Conservation (phyloP, 2,329 filamentous ascomycete genomes). For the Talaromyces atroroseus region DNA sequence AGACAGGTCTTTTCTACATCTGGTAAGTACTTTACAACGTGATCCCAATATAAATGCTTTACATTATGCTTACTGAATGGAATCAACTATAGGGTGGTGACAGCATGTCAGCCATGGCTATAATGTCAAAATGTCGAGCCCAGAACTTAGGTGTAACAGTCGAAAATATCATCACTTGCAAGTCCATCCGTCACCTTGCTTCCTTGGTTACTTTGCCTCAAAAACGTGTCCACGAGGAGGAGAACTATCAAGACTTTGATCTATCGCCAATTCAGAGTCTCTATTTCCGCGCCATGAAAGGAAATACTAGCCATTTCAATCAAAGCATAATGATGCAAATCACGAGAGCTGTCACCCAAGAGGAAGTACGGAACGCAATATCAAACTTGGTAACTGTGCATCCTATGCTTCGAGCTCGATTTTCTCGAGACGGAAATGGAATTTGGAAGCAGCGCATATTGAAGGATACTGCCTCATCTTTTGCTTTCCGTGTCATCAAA, state of each 20-base stretch:
- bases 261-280: slow-evolving; percentile 22
- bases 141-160: slow-evolving; percentile 14
- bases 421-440: slow-evolving; percentile 14
- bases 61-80: neutral
- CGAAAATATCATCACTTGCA: slow-evolving; percentile 15
- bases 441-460: slow-evolving; percentile 18
- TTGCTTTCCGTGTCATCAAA: slow-evolving; percentile 4
- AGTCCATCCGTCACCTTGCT: slow-evolving; percentile 14
- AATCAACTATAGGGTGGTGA: slow-evolving; percentile 11
- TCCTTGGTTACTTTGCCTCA: slow-evolving; percentile 12
- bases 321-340: slow-evolving; percentile 18
- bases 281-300: slow-evolving; percentile 18
- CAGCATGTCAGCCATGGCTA: slow-evolving; percentile 17
- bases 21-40: slow-evolving; percentile 1
- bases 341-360: neutral
- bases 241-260: slow-evolving; percentile 16
- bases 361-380: slow-evolving; percentile 12
- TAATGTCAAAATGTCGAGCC: slow-evolving; percentile 16
- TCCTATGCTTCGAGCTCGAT: slow-evolving; percentile 22
- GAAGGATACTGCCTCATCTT: slow-evolving; percentile 1
- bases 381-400: slow-evolving; percentile 16
- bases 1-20: slow-evolving; percentile 15
- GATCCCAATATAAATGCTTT: neutral
- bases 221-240: slow-evolving; percentile 4
- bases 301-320: slow-evolving; percentile 18